Evolutionary conservation across 2,329 filamentous ascomycete genomes (phyloP).

Genomic region (Calonectria crousiana): DNA sequence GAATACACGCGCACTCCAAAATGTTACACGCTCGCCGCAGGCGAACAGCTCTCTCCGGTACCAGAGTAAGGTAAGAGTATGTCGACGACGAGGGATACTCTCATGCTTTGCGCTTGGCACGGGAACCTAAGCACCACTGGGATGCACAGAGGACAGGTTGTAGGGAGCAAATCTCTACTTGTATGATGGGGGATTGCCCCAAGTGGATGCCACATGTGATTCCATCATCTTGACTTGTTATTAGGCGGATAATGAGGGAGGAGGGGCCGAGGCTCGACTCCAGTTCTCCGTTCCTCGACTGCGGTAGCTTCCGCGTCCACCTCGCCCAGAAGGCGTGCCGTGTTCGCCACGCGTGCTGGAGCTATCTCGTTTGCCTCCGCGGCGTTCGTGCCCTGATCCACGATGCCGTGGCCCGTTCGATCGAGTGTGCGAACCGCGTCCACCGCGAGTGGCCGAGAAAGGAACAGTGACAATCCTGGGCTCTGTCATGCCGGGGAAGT

Average conservation of each 20-base stretch:
- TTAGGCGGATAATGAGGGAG: slow-evolving; percentile 43
- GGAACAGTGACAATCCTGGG: slow-evolving; percentile 54
- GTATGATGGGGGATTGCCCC: slow-evolving; percentile 34
- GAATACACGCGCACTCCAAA: slow-evolving; percentile 34
- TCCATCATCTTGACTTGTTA: slow-evolving; percentile 24
- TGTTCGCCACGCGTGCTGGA: slow-evolving; percentile 45
- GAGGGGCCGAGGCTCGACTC: slow-evolving; percentile 49
- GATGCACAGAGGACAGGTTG: slow-evolving; percentile 9
- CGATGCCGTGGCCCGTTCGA: slow-evolving; percentile 46
- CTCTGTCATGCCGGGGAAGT: slow-evolving; percentile 57
- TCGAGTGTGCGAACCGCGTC: slow-evolving; percentile 43
- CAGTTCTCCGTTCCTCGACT: slow-evolving; percentile 56
- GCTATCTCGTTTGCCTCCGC: slow-evolving; percentile 50
- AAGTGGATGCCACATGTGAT: slow-evolving; percentile 22
- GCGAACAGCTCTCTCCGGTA: slow-evolving; percentile 20
- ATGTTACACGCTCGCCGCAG: slow-evolving; percentile 39
- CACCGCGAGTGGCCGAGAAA: slow-evolving; percentile 48
- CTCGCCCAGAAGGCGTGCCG: slow-evolving; percentile 46
- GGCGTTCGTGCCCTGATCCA: slow-evolving; percentile 44
- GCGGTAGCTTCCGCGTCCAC: slow-evolving; percentile 55
- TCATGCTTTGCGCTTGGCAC: slow-evolving; percentile 20
- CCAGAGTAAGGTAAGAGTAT: slow-evolving; percentile 16
- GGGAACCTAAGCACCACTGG: slow-evolving; percentile 10
- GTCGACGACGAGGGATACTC: slow-evolving; percentile 22
- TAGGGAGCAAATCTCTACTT: slow-evolving; percentile 33